Conservation (phyloP, 768 basidiomycete species). For the Clathrus columnatus region DNA sequence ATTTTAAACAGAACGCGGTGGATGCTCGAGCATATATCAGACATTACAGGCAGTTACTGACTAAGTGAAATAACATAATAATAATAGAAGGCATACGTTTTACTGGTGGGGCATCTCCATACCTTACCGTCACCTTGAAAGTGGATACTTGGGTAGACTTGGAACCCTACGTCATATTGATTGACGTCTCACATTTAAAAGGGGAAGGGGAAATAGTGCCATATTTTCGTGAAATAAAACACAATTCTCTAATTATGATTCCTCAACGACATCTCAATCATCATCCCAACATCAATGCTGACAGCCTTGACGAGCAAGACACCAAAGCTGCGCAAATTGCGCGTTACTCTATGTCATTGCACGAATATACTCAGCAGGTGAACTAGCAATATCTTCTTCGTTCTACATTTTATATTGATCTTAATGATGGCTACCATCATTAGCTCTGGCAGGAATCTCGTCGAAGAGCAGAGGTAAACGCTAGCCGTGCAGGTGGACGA, state of each 20-base stretch:
- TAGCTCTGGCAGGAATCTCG: slow-evolving; percentile 8
- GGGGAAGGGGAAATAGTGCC: too few species aligned
- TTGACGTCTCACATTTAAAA: too few species aligned
- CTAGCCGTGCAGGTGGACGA: neutral
- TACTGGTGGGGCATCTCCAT: too few species aligned
- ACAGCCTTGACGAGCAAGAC: neutral
- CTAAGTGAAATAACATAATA: neutral
- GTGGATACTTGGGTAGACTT: too few species aligned
- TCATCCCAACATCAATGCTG: neutral
- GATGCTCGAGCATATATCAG: slow-evolving; percentile 4
- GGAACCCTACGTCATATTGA: too few species aligned
- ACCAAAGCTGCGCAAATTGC: slow-evolving; percentile 1
- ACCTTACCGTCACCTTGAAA: too few species aligned
- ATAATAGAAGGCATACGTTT: neutral
- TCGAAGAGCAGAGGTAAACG: slow-evolving; percentile 2
- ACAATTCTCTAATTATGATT: too few species aligned
- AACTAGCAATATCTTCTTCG: neutral
- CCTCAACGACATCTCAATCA: neutral
- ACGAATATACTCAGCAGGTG: slow-evolving; percentile 7
- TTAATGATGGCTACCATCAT: too few species aligned
- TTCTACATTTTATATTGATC: neutral
- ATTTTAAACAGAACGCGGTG: neutral
- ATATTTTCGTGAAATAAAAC: too few species aligned
- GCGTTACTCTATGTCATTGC: slow-evolving; percentile 2
- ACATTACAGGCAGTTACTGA: slow-evolving; percentile 3